These are phyloP conservation scores for Beauveria pseudobassiana DNA, from an alignment of 2,329 filamentous ascomycete species.

Conservation along the genomic window DNA sequence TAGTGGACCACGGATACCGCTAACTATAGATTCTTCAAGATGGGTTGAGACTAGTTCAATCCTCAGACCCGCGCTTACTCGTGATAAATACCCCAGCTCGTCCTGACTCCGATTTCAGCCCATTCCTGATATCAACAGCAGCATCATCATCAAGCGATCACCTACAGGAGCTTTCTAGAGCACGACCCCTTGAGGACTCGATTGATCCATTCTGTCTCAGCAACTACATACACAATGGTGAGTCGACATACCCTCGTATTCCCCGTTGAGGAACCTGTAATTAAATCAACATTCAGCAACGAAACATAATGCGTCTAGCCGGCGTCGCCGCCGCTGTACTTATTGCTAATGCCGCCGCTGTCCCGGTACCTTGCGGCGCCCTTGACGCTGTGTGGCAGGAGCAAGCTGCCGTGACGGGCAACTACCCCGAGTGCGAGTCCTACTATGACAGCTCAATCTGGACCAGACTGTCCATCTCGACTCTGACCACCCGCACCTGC, in stretches of 20 bases:
- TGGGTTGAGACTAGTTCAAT: neutral
- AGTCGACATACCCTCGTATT: neutral
- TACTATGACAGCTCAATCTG: neutral
- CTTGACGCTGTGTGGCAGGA: neutral
- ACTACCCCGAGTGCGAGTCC: neutral
- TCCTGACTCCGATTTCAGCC: neutral
- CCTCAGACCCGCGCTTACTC: neutral
- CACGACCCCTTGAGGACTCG: neutral
- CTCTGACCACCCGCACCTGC: neutral
- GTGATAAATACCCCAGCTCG: neutral
- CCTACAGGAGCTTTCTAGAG: neutral
- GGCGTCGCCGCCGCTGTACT: neutral
- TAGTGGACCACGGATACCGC: neutral
- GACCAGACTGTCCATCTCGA: neutral
- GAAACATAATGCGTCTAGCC: neutral
- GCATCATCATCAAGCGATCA: neutral
- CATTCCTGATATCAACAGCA: neutral
- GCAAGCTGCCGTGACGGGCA: conserved; percentile 1
- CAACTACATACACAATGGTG: neutral
- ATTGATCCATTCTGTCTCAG: neutral
- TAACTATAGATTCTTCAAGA: neutral
- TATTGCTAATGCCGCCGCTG: neutral
- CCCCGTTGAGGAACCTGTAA: neutral
- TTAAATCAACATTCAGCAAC: neutral
- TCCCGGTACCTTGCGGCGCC: neutral